Evolutionary conservation across 768 basidiomycete species (phyloP).

Genomic region (Leccinum boreale): DNA sequence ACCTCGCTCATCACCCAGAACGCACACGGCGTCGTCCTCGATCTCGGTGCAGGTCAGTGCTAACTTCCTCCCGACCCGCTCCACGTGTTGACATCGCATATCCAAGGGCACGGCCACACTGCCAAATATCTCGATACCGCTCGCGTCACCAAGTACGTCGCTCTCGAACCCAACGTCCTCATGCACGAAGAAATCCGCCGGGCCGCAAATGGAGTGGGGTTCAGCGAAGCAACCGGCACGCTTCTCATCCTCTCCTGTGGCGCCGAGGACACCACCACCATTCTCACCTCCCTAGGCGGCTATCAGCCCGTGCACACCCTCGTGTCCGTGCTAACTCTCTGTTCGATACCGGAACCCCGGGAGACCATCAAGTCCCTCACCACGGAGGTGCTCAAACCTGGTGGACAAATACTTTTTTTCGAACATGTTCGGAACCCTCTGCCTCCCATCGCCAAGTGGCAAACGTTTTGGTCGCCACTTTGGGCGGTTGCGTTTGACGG

Average conservation of each 20-base stretch:
- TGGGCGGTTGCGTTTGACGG: slow-evolving; percentile 63
- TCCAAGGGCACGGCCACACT: slow-evolving; percentile 62
- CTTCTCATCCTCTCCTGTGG: slow-evolving; percentile 60
- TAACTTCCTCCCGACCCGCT: not conserved
- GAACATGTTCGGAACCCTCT: slow-evolving; percentile 64
- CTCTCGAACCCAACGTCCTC: slow-evolving; percentile 63
- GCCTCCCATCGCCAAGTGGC: slow-evolving; percentile 65
- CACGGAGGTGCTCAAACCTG: slow-evolving; percentile 53
- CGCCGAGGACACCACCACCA: slow-evolving; percentile 53
- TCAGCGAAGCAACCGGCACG: slow-evolving; percentile 47
- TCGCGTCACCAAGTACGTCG: slow-evolving; percentile 61
- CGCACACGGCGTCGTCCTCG: slow-evolving; percentile 60
- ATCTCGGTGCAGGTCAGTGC: slow-evolving; percentile 60
- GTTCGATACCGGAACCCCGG: slow-evolving; percentile 51
- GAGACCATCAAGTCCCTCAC: slow-evolving; percentile 45
- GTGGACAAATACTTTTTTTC: slow-evolving; percentile 62
- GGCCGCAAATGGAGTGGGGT: slow-evolving; percentile 50
- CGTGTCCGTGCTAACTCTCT: slow-evolving; percentile 49
- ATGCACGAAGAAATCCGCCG: slow-evolving; percentile 60
- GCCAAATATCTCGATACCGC: slow-evolving; percentile 54
- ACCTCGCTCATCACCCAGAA: slow-evolving; percentile 46
- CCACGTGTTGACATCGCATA: not conserved
- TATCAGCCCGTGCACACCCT: slow-evolving; percentile 53
- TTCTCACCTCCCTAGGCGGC: slow-evolving; percentile 40
- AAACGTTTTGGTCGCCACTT: slow-evolving; percentile 67